Conservation (phyloP, 2,329 filamentous ascomycete species). For the Leptographium wingfieldii region DNA sequence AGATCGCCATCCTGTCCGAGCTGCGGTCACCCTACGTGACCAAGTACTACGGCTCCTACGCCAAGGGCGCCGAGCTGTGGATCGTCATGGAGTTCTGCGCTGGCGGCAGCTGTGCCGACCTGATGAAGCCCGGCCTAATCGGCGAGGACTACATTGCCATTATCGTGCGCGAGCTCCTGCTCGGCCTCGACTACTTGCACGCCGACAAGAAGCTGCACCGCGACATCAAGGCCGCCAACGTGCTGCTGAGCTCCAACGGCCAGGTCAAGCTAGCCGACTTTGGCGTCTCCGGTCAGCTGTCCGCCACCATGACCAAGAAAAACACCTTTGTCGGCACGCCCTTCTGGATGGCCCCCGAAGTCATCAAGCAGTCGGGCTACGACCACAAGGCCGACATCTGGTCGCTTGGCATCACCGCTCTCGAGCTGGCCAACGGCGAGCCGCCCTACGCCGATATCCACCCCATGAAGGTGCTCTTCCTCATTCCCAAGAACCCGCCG, state of each 20-base stretch:
- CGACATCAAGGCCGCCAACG: constrained; percentile 95
- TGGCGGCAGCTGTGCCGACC: constrained; percentile 86
- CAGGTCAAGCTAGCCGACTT: constrained; percentile 98
- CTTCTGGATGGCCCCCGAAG: constrained; percentile 99
- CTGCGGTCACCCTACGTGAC: constrained; percentile 94
- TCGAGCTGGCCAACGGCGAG: constrained; percentile 84
- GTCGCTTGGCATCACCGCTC: constrained; percentile 88
- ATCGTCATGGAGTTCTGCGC: constrained; percentile 99
- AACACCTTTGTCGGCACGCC: constrained; percentile 97
- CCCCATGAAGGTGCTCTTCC: constrained; percentile 94
- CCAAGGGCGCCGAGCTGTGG: constrained; percentile 94
- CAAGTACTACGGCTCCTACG: constrained; percentile 93
- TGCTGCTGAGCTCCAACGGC: constrained; percentile 76
- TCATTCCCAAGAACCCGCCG: constrained; percentile 89
- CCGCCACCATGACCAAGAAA: constrained; percentile 98
- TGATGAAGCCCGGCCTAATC: constrained; percentile 88
- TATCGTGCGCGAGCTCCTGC: constrained; percentile 76
- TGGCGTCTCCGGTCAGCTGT: constrained; percentile 89
- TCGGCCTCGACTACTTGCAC: constrained; percentile 87
- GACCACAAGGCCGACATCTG: constrained; percentile 97
- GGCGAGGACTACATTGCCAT: constrained; percentile 95
- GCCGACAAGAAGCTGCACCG: constrained; percentile 91
- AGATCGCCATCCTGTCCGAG: constrained; percentile 94
- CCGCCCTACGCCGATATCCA: constrained; percentile 94
- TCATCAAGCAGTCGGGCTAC: constrained; percentile 96